Base-by-base conservation (phyloP, 352 stramenopile genomes). In the Phytophthora sansomeana region DNA sequence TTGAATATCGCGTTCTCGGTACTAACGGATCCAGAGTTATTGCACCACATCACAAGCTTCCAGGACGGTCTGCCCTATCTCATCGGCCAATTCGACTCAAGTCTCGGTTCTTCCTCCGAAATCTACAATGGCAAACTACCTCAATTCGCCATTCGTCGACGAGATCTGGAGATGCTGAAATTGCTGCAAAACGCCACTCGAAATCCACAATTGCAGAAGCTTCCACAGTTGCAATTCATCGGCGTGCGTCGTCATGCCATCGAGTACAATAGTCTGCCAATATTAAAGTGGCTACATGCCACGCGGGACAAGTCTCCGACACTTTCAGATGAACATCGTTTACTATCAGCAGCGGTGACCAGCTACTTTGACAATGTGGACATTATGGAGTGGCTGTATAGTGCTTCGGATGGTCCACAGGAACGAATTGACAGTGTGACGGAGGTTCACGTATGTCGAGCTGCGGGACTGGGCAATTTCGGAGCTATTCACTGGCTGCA, bases 291-390 rank as follows among this genome's bases (percentile, higher is more conserved):
- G 69, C 65, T 77, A 48, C 60, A 73, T 54, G 52, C 46, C 21
- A 69, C 66, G 8, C 46, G 43, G n/a, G 48, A 59, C 51, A 58
- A 50, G 47, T 70, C 60, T 26, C 59, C 66, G 16, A 70, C 60
- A 21, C 46, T 59, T 29, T 53, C 38, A 2, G 49, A 66, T 17
- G 46, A 65, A 19, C 3, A 21, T 3, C 44, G 47, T 38, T 42
- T 77, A 13, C 69, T 77, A 26, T 33, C 29, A 1, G 48, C 46
- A 3, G 69, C 69, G 0, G 54, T 70, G 28, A 74, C 69, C 11
- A 67, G 63, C 63, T 77, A 77, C 54, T 77, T 74, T 35, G 69
- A 77, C 49, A 65, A 77, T 32, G 58, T 61, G 9, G 58, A 68
- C 30, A 59, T 69, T 1, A 41, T 77, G 48, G 28, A 74, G 5